A percentile compares a stretch with the other conserved stretches of the same genome.
Conservation (phyloP, 768 basidiomycete genomes). For the Hypsizygus marmoreus region DNA sequence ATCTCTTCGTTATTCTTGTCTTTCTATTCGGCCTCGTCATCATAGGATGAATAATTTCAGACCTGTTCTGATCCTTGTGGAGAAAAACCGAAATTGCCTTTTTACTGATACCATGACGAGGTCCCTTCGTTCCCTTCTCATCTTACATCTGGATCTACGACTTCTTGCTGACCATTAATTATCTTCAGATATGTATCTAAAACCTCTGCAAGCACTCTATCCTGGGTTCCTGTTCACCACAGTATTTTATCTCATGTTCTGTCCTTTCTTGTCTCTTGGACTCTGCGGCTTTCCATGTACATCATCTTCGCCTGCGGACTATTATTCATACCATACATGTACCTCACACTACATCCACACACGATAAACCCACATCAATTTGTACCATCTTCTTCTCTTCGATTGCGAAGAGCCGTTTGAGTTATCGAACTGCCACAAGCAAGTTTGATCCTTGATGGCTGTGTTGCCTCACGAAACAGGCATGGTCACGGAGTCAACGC, state of each 20-base stretch:
- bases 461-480: no score
- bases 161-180: neutral
- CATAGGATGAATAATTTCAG: conserved; percentile 57
- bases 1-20: conserved; percentile 9
- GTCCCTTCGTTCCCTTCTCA: conserved; percentile 1
- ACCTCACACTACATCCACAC: neutral
- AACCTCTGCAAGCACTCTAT: neutral
- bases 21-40: conserved; percentile 13
- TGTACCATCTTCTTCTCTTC: neutral
- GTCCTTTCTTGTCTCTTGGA: conserved; percentile 1
- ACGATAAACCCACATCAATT: neutral
- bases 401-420: no score
- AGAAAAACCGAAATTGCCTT: conserved; percentile 61
- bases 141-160: neutral
- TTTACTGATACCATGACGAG: conserved; percentile 31
- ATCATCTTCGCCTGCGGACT: no score
- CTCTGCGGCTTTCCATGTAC: neutral
- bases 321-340: conserved; percentile 2
- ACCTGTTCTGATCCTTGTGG: conserved; percentile 69
- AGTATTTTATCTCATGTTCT: no score
- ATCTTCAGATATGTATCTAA: conserved; percentile 1
- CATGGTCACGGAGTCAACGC: conserved; percentile 1
- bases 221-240: no score
- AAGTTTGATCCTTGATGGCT: no score
- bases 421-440: no score